Base-by-base conservation (phyloP, 306 rosid species). In the Pterocarpus macrocarpus region DNA sequence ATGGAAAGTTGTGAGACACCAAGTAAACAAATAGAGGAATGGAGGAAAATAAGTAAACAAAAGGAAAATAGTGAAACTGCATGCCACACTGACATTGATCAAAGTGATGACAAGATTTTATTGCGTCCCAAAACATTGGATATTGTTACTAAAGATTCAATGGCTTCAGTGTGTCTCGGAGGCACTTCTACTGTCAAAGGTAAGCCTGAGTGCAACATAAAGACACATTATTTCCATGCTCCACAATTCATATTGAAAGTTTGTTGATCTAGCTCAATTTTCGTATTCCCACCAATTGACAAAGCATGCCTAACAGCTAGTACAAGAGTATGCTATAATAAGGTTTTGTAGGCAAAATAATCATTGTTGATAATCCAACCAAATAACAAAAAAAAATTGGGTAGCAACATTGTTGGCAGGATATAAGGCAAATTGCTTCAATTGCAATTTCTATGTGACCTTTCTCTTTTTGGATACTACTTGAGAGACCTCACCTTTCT, bases 51-150 rank as follows among this genome's bases (percentile, higher is more conserved):
- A 8, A 32, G 80, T 75, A n/a, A 62, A 14, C 71, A 44, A 3
- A 33, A 1, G 28, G 28, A 22, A 22, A 22, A 22, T 22, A 22
- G 28, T 22, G 28, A 22, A 22, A 22, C 28, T 22, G 63, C 49
- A 61, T 59, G 69, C 79, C 34, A 44, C 43, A 30, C 30, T 75
- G 45, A 33, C n/a, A 75, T 13, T 28, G 59, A 61, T 75, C 44
- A 44, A 17, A 61, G 16, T 56, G 59, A 61, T 9, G 33, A 14
- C 5, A 43, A 57, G 68, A 15, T 41, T 61, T 59, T 57, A 33
- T 14, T 61, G 69, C 59, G 32, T 59, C 3, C 50, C 5, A 61
- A 75, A 5, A 0, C 79, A 61, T 44, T 61, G 70, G 16, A 62
- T 75, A 1, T 17, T 32, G 47, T 43, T 75, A 32, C 16, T 33